Percentiles rank a stretch among this genome's conserved stretches.
phyloP scores from a whole-genome alignment of 2,329 filamentous ascomycete species.

The Colletotrichum godetiae region DNA sequence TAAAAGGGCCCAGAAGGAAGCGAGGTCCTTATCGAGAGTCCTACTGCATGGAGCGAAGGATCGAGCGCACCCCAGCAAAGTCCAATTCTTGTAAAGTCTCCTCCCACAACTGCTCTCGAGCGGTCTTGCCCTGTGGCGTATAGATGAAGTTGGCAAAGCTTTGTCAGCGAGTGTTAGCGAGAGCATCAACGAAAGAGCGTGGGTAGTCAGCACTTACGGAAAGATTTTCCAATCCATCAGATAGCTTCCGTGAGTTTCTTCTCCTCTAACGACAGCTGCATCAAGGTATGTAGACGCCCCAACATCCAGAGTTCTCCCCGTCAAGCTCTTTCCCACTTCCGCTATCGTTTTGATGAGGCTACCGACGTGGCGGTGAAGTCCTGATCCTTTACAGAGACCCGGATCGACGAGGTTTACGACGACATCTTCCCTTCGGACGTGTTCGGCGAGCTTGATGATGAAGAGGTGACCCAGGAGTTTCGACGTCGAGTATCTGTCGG shows the following conservation, averaged over 20 bases:
- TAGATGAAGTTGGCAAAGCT: conserved; percentile 30
- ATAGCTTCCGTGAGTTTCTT: conserved; percentile 60
- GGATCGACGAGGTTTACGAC: conserved; percentile 60
- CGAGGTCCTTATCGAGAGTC: neutral
- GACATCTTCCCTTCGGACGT: conserved; percentile 51
- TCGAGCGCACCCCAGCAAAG: conserved; percentile 36
- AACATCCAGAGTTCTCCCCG: conserved; percentile 44
- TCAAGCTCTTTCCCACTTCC: conserved; percentile 36
- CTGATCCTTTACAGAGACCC: conserved; percentile 54
- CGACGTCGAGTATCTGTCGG: conserved; percentile 39
- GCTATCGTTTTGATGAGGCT: neutral
- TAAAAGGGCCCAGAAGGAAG: neutral
- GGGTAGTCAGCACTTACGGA: conserved; percentile 49
- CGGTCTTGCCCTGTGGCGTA: conserved; percentile 23
- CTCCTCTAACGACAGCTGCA: conserved; percentile 54
- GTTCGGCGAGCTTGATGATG: conserved; percentile 48
- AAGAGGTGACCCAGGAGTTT: conserved; percentile 50
- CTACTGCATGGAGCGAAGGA: conserved; percentile 17
- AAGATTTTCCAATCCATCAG: conserved; percentile 57
- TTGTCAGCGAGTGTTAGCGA: conserved; percentile 41
- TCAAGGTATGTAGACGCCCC: conserved; percentile 60
- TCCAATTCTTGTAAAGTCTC: conserved; percentile 37
- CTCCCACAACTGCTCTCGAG: conserved; percentile 31
- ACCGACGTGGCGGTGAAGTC: conserved; percentile 46
- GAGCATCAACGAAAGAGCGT: neutral